Base-by-base conservation (phyloP, 1,284 basidiomycete species). In the Leccinum angustisporum region DNA sequence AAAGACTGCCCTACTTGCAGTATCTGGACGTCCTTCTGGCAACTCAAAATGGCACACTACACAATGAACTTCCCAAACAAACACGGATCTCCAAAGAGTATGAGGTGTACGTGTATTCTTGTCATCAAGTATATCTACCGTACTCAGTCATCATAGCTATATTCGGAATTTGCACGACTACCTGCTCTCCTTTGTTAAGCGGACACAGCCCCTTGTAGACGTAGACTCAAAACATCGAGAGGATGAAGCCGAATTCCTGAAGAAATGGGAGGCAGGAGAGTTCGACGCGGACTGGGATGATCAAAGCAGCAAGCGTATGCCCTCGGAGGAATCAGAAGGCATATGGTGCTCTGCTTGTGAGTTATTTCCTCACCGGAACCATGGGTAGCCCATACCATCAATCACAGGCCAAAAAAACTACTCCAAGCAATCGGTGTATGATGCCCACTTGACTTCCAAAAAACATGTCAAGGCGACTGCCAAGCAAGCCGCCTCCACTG, bases 301-400 rank as follows among this genome's bases (percentile, higher is more conserved):
- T 52, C 76, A 68, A 10, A 75, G 75, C 54, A 69, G 70, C 11
- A 85, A 83, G 67, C 64, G 65, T 36, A 62, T 64, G 25, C 67
- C 73, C 36, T 81, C 77, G 27, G 80, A 79, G 53, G 80, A 76
- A 51, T 72, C 74, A 10, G 77, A 72, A 9, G 94, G 94, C 1
- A 94, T 98, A 61, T 99, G 97, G 97, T 99, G 97, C 81, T 82
- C 89, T 54, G 93, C 95, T 59, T 99, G 95, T 95, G 78, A 78
- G 94, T 83, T 59, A 38, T 61, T 61, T 61, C 13, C 62, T 57
- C 62, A 9, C 31, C 62, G 38, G 18, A 52, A 30, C 40, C 53
- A 43, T 57, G 48, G 61, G 53, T 40, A 8, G 65, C 60, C 63
- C 30, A 52, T 66, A 51, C 52, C n/a, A 31, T 62, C 52, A 59